Evolutionary conservation across 352 stramenopile genomes (phyloP).

Genomic region (Pythium insidiosum): DNA sequence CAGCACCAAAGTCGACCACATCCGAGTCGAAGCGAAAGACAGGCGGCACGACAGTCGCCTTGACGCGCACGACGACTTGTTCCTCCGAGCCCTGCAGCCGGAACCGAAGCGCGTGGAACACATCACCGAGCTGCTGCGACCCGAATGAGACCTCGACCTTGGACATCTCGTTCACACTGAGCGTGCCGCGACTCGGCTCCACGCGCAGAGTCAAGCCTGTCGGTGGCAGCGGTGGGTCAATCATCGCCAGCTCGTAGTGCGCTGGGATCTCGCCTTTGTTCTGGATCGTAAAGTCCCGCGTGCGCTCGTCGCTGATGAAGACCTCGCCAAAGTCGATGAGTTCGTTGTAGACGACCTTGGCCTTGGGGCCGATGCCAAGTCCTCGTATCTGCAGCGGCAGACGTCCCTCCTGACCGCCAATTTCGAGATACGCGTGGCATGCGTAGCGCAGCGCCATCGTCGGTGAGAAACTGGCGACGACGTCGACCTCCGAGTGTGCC

Average conservation of each 20-base stretch:
- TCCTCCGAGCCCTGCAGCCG: slow-evolving; percentile 84
- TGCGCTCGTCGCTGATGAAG: slow-evolving; percentile 87
- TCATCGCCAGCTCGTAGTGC: slow-evolving; percentile 59
- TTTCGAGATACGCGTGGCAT: slow-evolving; percentile 81
- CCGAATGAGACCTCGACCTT: slow-evolving; percentile 86
- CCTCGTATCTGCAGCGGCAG: slow-evolving; percentile 87
- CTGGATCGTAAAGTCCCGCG: slow-evolving; percentile 87
- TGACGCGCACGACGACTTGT: slow-evolving; percentile 72
- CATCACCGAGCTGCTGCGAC: slow-evolving; percentile 82
- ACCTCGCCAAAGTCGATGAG: slow-evolving; percentile 93
- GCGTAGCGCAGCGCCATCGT: slow-evolving; percentile 75
- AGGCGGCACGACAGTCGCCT: slow-evolving; percentile 88
- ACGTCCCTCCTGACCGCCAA: slow-evolving; percentile 82
- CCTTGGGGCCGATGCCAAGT: slow-evolving; percentile 89
- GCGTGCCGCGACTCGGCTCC: slow-evolving; percentile 33
- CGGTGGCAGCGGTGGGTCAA: slow-evolving; percentile 18
- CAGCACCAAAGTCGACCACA: slow-evolving; percentile 86
- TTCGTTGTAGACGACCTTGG: slow-evolving; percentile 90
- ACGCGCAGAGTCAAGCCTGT: slow-evolving; percentile 33
- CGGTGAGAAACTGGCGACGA: slow-evolving; percentile 88
- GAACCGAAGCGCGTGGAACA: slow-evolving; percentile 82
- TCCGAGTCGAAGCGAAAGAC: slow-evolving; percentile 91
- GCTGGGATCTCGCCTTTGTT: slow-evolving; percentile 93
- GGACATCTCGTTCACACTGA: slow-evolving; percentile 70
- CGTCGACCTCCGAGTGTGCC: slow-evolving; percentile 88